These are phyloP conservation scores for Daldinia vernicosa DNA, from an alignment of 495 filamentous ascomycete genomes.

Conservation along the genomic window DNA sequence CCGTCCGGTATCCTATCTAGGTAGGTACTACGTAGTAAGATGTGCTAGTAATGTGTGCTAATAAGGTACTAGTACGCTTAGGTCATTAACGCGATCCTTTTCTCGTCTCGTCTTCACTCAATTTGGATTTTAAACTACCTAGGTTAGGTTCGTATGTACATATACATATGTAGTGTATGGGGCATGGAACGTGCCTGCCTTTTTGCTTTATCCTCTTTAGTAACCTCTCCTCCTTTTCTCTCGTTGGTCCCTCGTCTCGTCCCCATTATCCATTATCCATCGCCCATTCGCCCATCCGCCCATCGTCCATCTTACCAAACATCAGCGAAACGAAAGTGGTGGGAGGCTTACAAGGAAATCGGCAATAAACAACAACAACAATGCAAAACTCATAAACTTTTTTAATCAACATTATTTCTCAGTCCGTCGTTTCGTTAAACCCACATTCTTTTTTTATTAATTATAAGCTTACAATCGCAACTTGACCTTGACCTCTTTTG, in stretches of 20 bases:
- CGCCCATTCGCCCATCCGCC: constrained; percentile 1
- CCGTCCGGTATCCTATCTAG: not conserved
- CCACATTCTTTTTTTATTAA: constrained; percentile 12
- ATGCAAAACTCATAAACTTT: constrained; percentile 23
- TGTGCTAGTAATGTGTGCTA: not conserved
- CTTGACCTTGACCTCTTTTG: not conserved
- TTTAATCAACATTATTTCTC: constrained; percentile 25
- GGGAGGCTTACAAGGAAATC: constrained; percentile 10
- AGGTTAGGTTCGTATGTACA: not conserved
- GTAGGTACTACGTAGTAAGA: constrained; percentile 8
- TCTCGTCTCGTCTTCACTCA: constrained; percentile 31
- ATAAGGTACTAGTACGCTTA: constrained; percentile 17
- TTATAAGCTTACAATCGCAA: not conserved
- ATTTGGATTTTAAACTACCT: constrained; percentile 24
- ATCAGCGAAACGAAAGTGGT: constrained; percentile 13
- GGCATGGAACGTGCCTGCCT: constrained; percentile 1
- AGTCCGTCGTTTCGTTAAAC: constrained; percentile 37
- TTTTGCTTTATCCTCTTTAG: constrained; percentile 28
- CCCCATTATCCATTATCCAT: constrained; percentile 1
- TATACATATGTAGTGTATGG: no score
- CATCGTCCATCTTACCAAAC: constrained; percentile 13
- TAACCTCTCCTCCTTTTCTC: constrained; percentile 24
- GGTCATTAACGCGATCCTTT: constrained; percentile 23
- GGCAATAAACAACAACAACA: constrained; percentile 15
- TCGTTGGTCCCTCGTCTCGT: constrained; percentile 20